Evolutionary conservation across 2,329 filamentous ascomycete genomes (phyloP).

Genomic region (Colletotrichum gigasporum): DNA sequence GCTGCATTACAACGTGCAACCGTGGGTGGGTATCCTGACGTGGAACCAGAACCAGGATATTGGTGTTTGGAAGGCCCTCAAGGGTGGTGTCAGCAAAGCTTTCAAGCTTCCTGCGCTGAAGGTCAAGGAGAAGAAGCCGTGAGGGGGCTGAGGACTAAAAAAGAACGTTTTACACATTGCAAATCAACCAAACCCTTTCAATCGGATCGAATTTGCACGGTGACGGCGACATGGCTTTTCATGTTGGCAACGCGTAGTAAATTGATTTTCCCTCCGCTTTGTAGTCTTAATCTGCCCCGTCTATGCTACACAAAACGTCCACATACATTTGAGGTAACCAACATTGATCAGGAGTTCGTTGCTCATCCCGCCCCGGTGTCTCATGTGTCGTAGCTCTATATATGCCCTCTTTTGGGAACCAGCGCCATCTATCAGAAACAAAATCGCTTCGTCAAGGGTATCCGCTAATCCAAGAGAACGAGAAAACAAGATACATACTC

Average conservation of each 20-base stretch:
- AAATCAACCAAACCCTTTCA: too few species aligned
- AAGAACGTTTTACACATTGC: not conserved
- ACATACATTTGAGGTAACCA: too few species aligned
- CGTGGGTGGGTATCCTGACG: constrained; percentile 89
- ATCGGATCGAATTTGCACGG: too few species aligned
- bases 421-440: constrained; percentile 24
- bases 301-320: too few species aligned
- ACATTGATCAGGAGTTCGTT: too few species aligned
- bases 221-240: too few species aligned
- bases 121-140: constrained; percentile 55
- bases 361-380: not conserved
- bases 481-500: not conserved
- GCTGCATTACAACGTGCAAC: constrained; percentile 96
- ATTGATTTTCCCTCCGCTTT: too few species aligned
- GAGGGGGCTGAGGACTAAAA: not conserved
- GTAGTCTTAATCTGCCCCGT: too few species aligned
- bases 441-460: constrained; percentile 16
- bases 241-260: too few species aligned
- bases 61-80: constrained; percentile 71
- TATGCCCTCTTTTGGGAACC: not conserved
- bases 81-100: constrained; percentile 69
- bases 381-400: not conserved
- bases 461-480: constrained; percentile 2
- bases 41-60: constrained; percentile 75
- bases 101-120: constrained; percentile 76